Base-by-base conservation (phyloP, 78 protist genomes). In the Dictyostelium intermedium region DNA sequence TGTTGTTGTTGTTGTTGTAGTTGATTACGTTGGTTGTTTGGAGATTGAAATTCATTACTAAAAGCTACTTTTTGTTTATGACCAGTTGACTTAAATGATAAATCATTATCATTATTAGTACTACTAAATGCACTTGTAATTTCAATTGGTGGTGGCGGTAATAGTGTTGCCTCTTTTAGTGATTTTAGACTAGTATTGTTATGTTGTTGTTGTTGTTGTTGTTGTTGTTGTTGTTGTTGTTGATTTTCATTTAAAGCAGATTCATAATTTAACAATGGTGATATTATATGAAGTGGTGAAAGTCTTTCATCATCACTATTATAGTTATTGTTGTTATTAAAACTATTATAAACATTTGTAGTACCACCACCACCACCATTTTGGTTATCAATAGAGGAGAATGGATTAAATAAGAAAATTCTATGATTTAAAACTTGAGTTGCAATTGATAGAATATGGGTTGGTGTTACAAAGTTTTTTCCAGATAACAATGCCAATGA, bases 121-220 rank as follows among this genome's bases (percentile, higher is more conserved):
- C 66, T 27, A 56, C 66, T 20, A 32, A 56, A 77, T 32, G 79
- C 63, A 11, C 50, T 34, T 13, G 63, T 32, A 9, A 89, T 80
- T 23, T 74, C 72, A 20, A 89, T 80, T 34, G 94, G 94, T 3
- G 94, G 94, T 5, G 94, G 94, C 6, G 87, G 94, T 11, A 89
- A 78, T 37, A 70, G n/a, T 9, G 94, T 89, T 47, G 94, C 94
- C 50, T 89, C 69, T 76, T 83, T 72, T 16, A 72, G 20, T 72
- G 79, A 72, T 72, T 72, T 70, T 27, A 84, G 9, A 20, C 37
- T 34, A 20, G 14, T 11, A 77, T 77, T 77, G 4, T 41, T 34
- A 41, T 76, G 23, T 20, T 60, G 27, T 60, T 60, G 7, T 13
- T 70, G 18, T 70, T 70, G 18, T 41, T 4, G 66, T 83, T 23